phyloP scores from a whole-genome alignment of 1,284 basidiomycete genomes.

The Coniferiporia weirii region DNA sequence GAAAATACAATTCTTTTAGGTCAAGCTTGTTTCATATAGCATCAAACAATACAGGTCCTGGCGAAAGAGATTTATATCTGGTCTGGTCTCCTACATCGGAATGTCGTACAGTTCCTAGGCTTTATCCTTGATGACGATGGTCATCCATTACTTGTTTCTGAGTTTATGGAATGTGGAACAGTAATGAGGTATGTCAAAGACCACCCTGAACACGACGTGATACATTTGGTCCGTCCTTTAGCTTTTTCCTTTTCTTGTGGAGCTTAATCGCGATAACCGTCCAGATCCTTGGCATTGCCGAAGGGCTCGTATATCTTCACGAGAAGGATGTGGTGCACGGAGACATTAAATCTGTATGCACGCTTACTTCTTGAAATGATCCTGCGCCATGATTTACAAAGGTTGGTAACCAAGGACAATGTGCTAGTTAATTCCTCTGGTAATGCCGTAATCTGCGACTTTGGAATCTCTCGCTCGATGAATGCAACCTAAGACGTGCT shows the following conservation, averaged over 20 bases:
- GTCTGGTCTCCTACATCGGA: constrained; percentile 11
- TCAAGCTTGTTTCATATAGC: no score
- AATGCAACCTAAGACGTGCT: not conserved
- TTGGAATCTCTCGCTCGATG: constrained; percentile 3
- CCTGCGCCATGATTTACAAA: not conserved
- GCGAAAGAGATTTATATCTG: constrained; percentile 15
- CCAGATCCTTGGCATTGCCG: not conserved
- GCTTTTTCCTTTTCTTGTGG: not conserved
- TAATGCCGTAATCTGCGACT: constrained; percentile 1
- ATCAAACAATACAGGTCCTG: no score
- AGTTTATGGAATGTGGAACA: constrained; percentile 11
- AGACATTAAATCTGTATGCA: constrained; percentile 2
- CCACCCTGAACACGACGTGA: not conserved
- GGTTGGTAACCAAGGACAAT: not conserved
- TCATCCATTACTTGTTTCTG: constrained; percentile 5
- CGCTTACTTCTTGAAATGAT: not conserved
- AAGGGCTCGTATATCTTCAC: constrained; percentile 11
- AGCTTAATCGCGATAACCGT: not conserved
- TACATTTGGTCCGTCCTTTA: not conserved
- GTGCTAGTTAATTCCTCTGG: not conserved
- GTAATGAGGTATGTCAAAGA: not conserved
- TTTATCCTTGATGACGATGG: constrained; percentile 1
- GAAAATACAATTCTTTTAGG: not conserved
- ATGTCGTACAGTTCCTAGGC: constrained; percentile 7
- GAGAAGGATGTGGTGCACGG: not conserved